These are phyloP conservation scores for Aspergillus sp. DNA, from an alignment of 2,329 filamentous ascomycete genomes.

Conservation along the genomic window DNA sequence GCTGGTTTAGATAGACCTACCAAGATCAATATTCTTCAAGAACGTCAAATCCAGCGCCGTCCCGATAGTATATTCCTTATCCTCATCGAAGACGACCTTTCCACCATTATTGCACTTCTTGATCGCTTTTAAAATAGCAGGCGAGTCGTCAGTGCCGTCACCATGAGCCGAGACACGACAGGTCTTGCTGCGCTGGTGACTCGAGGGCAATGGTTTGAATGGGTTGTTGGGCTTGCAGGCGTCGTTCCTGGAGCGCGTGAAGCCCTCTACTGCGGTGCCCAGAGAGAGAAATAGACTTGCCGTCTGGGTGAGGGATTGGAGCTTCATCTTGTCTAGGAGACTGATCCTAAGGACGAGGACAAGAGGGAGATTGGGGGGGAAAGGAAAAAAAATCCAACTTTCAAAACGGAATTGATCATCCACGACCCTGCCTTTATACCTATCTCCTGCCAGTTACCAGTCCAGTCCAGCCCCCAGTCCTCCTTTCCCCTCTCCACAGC, in stretches of 20 bases:
- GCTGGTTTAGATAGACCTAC: conserved; percentile 31
- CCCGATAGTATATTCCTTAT: conserved; percentile 60
- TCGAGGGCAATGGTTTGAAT: conserved; percentile 31
- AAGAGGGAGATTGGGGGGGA: not conserved
- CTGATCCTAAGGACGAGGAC: not conserved
- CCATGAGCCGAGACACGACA: conserved; percentile 31
- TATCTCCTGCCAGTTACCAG: not conserved
- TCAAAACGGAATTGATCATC: not conserved
- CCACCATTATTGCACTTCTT: conserved; percentile 63
- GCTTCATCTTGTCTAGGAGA: conserved; percentile 21
- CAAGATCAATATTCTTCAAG: conserved; percentile 62
- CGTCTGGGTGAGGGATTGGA: conserved; percentile 22
- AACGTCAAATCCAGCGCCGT: conserved; percentile 66
- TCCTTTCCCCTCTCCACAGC: not conserved
- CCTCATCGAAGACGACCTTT: conserved; percentile 57
- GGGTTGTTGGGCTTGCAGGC: conserved; percentile 28
- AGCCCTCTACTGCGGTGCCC: conserved; percentile 17
- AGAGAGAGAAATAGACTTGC: conserved; percentile 24
- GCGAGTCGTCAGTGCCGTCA: conserved; percentile 48
- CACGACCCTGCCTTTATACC: no score
- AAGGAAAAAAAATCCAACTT: not conserved
- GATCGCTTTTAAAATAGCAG: conserved; percentile 55
- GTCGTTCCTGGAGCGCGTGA: conserved; percentile 22
- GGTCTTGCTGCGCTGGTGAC: conserved; percentile 23
- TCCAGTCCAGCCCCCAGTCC: not conserved